These are phyloP conservation scores for Narthecium ossifragum DNA, from an alignment of 106 monocot species.

Conservation along the genomic window DNA sequence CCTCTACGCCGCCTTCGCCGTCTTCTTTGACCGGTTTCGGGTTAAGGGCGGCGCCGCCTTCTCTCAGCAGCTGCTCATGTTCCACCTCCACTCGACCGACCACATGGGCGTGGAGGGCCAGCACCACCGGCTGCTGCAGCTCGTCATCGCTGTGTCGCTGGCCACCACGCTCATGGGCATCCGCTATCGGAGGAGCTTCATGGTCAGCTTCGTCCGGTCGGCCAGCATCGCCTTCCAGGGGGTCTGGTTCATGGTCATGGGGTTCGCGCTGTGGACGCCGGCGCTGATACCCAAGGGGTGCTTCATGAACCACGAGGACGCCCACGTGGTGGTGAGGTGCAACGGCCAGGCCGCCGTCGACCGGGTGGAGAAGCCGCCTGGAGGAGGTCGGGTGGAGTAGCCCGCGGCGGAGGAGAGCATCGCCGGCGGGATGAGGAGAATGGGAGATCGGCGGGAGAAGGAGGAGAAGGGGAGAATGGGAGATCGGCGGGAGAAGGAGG, in stretches of 20 bases:
- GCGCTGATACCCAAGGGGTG: slow-evolving; percentile 33
- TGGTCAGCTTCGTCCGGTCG: too few species aligned
- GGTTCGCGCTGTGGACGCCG: too few species aligned
- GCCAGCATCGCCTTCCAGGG: too few species aligned
- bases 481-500: too few species aligned
- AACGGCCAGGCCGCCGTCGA: slow-evolving; percentile 19
- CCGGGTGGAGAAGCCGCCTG: too few species aligned
- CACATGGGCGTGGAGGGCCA: slow-evolving; percentile 12
- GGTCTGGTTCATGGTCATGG: too few species aligned
- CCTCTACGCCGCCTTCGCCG: slow-evolving; percentile 44
- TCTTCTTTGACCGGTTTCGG: slow-evolving; percentile 32
- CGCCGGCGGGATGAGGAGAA: too few species aligned
- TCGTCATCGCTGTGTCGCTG: not conserved
- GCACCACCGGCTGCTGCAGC: slow-evolving; percentile 10
- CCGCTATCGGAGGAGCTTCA: too few species aligned
- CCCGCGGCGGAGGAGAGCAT: too few species aligned
- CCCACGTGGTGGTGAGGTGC: slow-evolving; percentile 46
- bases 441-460: too few species aligned
- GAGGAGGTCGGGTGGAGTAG: too few species aligned
- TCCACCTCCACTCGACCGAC: slow-evolving; percentile 12
- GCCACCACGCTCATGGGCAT: slow-evolving; percentile 25
- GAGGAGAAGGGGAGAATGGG: too few species aligned
- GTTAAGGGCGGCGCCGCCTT: slow-evolving; percentile 15
- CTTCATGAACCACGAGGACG: slow-evolving; percentile 49
- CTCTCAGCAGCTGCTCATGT: slow-evolving; percentile 1